Evolutionary conservation across 148 eudicot species (phyloP).

Genomic region (Camellia granthamiana): DNA sequence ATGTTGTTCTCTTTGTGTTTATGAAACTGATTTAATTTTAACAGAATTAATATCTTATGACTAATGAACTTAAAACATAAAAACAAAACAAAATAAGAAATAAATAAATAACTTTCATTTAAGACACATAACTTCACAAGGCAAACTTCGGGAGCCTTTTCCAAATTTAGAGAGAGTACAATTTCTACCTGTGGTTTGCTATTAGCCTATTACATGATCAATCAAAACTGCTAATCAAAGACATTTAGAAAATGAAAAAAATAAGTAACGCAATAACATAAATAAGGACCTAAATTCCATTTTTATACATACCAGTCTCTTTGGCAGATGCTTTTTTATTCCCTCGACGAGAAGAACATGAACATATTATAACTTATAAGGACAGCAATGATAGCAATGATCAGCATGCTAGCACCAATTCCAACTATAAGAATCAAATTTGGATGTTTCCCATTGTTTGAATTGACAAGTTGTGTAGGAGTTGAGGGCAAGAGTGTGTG

Average conservation of each 20-base stretch:
- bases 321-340: slow-evolving; percentile 40
- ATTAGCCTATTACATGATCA: neutral
- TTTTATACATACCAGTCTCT: slow-evolving; percentile 58
- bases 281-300: slow-evolving; percentile 5
- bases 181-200: neutral
- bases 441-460: slow-evolving; percentile 41
- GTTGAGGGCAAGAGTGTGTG: slow-evolving; percentile 34
- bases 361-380: slow-evolving; percentile 38
- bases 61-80: neutral
- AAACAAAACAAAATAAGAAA: neutral
- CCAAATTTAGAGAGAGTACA: too few relatives aligned
- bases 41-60: neutral
- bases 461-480: slow-evolving; percentile 32
- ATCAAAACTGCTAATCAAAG: neutral
- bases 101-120: neutral
- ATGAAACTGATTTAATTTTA: neutral
- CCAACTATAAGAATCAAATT: slow-evolving; percentile 45
- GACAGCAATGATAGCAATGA: slow-evolving; percentile 38
- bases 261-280: neutral
- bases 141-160: neutral
- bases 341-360: slow-evolving; percentile 40
- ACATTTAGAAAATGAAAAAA: neutral
- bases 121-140: neutral
- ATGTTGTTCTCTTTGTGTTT: neutral
- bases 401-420: slow-evolving; percentile 52